Conservation (phyloP, 2,329 filamentous ascomycete species). For the Biscogniauxia sp. region DNA sequence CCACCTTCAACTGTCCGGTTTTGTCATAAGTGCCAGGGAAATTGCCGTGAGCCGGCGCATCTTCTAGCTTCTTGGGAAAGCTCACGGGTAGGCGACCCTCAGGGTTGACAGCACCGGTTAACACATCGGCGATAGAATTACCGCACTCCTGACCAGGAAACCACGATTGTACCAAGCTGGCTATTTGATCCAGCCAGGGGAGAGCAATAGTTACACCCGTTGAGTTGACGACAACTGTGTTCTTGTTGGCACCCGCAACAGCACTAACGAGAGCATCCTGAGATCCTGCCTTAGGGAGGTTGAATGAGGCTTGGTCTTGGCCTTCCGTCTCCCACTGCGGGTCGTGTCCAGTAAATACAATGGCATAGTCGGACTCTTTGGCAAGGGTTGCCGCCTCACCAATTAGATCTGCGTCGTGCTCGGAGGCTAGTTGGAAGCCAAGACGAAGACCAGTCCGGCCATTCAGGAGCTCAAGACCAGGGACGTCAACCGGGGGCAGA, state of each 20-base stretch:
- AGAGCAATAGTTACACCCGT: slow-evolving; percentile 62
- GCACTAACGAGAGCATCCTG: slow-evolving; percentile 59
- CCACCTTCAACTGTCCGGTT: slow-evolving; percentile 53
- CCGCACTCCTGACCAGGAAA: slow-evolving; percentile 69
- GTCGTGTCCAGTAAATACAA: slow-evolving; percentile 64
- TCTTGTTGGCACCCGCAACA: slow-evolving; percentile 56
- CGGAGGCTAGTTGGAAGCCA: slow-evolving; percentile 32
- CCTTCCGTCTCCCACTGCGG: slow-evolving; percentile 48
- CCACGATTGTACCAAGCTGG: slow-evolving; percentile 65
- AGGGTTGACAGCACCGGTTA: slow-evolving; percentile 63
- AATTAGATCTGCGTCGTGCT: slow-evolving; percentile 36
- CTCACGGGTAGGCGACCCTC: slow-evolving; percentile 62
- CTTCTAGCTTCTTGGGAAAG: slow-evolving; percentile 58
- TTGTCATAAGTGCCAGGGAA: slow-evolving; percentile 46
- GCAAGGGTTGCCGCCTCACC: slow-evolving; percentile 56
- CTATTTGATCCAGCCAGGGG: slow-evolving; percentile 54
- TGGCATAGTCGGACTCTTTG: slow-evolving; percentile 58
- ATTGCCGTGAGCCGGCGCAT: slow-evolving; percentile 66
- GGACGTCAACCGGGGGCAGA: slow-evolving; percentile 24
- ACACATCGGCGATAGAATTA: slow-evolving; percentile 65
- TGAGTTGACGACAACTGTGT: slow-evolving; percentile 58
- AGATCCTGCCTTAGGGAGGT: slow-evolving; percentile 59
- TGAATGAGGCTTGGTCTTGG: slow-evolving; percentile 71
- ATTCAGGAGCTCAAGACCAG: slow-evolving; percentile 31
- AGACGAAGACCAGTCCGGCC: slow-evolving; percentile 32